Conservation (phyloP, 345 rosid species). For the Citrus unshiu region DNA sequence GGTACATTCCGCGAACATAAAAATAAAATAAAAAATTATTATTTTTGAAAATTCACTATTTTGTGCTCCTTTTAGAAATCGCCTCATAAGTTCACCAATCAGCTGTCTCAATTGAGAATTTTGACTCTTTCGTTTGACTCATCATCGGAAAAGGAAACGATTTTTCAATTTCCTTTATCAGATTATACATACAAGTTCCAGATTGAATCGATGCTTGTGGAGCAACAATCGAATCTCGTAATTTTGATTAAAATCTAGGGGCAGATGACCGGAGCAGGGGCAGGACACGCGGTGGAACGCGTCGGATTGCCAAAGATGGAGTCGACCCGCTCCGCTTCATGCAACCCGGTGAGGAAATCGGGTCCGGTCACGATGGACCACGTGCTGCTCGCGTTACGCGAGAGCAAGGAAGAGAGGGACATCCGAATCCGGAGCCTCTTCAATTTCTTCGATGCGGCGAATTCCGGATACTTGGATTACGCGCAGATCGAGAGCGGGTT, state of each 20-base stretch:
- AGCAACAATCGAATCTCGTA: neutral
- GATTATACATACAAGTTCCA: neutral
- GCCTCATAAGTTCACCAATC: neutral
- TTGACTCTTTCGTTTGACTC: constrained; percentile 4
- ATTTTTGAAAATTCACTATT: neutral
- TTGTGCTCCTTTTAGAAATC: neutral
- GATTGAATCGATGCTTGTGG: constrained; percentile 2
- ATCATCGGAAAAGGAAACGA: neutral
- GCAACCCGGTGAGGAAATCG: constrained; percentile 42
- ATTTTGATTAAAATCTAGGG: neutral
- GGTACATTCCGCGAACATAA: neutral
- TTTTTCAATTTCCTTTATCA: neutral
- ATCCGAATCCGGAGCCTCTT: constrained; percentile 61
- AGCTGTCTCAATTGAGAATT: neutral
- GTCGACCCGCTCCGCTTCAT: constrained; percentile 28
- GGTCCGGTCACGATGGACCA: constrained; percentile 69
- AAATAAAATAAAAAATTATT: neutral
- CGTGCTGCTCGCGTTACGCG: constrained; percentile 67
- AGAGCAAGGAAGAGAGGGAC: constrained; percentile 86
- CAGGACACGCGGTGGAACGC: constrained; percentile 47
- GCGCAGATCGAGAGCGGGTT: constrained; percentile 81
- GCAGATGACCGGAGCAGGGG: constrained; percentile 30
- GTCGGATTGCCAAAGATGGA: constrained; percentile 49
- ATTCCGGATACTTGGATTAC: constrained; percentile 65
- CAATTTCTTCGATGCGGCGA: constrained; percentile 60